Evolutionary conservation across 2,329 filamentous ascomycete genomes (phyloP), one percentile per base, ranked within the genome.

Genomic region (Madurella fahalii): DNA sequence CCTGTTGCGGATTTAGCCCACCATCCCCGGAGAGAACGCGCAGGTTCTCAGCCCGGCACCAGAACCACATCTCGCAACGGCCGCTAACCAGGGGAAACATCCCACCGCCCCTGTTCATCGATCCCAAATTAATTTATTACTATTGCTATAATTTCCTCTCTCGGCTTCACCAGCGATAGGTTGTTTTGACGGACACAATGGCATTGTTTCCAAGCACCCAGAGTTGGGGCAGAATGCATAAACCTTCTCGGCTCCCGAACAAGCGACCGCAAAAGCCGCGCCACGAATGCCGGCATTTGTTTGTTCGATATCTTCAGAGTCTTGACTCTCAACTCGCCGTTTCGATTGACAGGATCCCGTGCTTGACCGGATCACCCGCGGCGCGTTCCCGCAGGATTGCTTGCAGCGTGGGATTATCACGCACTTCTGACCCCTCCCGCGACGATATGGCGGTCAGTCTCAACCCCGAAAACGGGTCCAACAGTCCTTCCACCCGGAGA

Each of bases 401-500:
- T 31, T 11, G 20, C 32, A 37, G 37, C 17, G 39, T 16, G 39
- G 15, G 40, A 49, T 39, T 50, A 58, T 56, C 39, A 58, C 45
- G 40, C 48, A 41, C 42, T 48, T 7, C 42, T 53, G 53, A 52
- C 39, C 45, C 43, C 46, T 50, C 46, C 47, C 39, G 39, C 40
- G 44, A 40, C 50, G 52, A 50, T 30, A 31, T 45, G 15, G 53
- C 50, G 31, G 47, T 52, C 47, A 53, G 40, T 25, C 31, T 47
- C 37, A n/a, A 12, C 32, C 25, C 20, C 25, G n/a, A 16, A 37
- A 50, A 43, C 17, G 46, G 34, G n/a, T 30, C 15, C 37, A 47
- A 45, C 16, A 11, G 39, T 16, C 9, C 50, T 30, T 52, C n/a
- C 40, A 20, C 25, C 32, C 30, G 31, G 46, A 39, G 42, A 47